These are phyloP conservation scores for Aspergillus terreus DNA, from an alignment of 2,329 filamentous ascomycete species.

Conservation along the genomic window DNA sequence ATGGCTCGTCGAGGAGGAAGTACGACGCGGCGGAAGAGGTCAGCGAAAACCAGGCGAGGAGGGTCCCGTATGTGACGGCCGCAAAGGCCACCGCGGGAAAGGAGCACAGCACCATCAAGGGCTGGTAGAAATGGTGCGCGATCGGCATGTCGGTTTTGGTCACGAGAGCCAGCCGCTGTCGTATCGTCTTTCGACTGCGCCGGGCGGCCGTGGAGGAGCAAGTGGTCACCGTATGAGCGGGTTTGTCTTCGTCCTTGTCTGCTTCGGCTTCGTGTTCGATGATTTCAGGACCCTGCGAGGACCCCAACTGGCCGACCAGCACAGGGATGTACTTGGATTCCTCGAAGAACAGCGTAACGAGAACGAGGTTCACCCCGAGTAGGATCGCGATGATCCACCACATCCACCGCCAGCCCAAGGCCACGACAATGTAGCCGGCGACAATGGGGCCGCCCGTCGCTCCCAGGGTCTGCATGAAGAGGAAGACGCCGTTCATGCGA, in stretches of 20 bases:
- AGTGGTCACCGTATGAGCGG: neutral
- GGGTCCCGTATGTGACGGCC: constrained; percentile 35
- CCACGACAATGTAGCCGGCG: constrained; percentile 29
- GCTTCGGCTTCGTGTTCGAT: neutral
- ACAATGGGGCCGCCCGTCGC: constrained; percentile 36
- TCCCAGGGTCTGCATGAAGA: constrained; percentile 30
- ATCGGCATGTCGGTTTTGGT: constrained; percentile 13
- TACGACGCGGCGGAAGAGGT: constrained; percentile 33
- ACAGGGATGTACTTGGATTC: constrained; percentile 33
- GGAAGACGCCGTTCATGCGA: constrained; percentile 46
- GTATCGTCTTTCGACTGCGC: constrained; percentile 28
- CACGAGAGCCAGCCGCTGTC: constrained; percentile 39
- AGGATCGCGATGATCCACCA: constrained; percentile 47
- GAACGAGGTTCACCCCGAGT: constrained; percentile 34
- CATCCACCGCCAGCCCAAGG: constrained; percentile 49
- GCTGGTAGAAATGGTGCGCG: constrained; percentile 26
- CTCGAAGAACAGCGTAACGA: constrained; percentile 45
- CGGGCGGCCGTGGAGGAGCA: neutral
- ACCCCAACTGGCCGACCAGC: neutral
- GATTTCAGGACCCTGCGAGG: neutral
- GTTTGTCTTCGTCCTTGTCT: neutral
- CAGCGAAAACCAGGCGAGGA: constrained; percentile 37
- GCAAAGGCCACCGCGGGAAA: constrained; percentile 50
- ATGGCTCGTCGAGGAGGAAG: constrained; percentile 35
- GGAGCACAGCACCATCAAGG: constrained; percentile 24